Evolutionary conservation across 2,329 filamentous ascomycete species (phyloP).

Genomic region (Ilyonectria sp.): DNA sequence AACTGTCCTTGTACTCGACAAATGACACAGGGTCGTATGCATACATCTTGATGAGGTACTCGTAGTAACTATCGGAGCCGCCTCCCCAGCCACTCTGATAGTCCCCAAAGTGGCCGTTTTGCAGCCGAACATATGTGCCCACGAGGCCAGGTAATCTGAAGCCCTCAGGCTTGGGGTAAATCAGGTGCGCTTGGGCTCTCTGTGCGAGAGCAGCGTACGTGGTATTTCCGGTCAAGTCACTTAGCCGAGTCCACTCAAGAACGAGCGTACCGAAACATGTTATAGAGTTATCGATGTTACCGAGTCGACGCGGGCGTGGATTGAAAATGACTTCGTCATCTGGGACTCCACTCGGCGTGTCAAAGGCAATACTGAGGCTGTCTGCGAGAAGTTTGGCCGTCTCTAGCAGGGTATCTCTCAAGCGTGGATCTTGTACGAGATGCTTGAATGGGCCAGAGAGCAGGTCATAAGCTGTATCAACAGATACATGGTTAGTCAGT

Average conservation of each 20-base stretch:
- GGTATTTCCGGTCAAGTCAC: conserved; percentile 32
- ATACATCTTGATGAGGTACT: conserved; percentile 45
- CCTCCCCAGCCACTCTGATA: conserved; percentile 41
- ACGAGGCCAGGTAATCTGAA: conserved; percentile 36
- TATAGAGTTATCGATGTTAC: conserved; percentile 40
- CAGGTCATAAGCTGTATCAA: conserved; percentile 34
- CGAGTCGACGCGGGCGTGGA: conserved; percentile 1
- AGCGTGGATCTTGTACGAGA: background rate
- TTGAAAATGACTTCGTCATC: conserved; percentile 42
- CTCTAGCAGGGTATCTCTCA: conserved; percentile 11
- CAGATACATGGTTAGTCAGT: background rate
- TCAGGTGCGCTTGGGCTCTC: conserved; percentile 29
- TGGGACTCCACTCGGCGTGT: conserved; percentile 38
- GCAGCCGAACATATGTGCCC: conserved; percentile 29
- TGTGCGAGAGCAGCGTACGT: conserved; percentile 36
- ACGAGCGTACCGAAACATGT: conserved; percentile 37
- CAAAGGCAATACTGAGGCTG: conserved; percentile 37
- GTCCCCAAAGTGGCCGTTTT: conserved; percentile 30
- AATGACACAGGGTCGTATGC: conserved; percentile 37
- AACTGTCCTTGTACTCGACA: conserved; percentile 28
- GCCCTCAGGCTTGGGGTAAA: conserved; percentile 33
- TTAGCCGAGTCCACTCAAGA: conserved; percentile 40
- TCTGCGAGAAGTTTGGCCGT: conserved; percentile 29
- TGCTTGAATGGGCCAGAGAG: conserved; percentile 35
- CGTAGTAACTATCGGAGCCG: conserved; percentile 41